A percentile compares a stretch with the other conserved stretches of the same genome.
Evolutionary conservation across 345 rosid genomes (phyloP).

Genomic region (Laguncularia racemosa): DNA sequence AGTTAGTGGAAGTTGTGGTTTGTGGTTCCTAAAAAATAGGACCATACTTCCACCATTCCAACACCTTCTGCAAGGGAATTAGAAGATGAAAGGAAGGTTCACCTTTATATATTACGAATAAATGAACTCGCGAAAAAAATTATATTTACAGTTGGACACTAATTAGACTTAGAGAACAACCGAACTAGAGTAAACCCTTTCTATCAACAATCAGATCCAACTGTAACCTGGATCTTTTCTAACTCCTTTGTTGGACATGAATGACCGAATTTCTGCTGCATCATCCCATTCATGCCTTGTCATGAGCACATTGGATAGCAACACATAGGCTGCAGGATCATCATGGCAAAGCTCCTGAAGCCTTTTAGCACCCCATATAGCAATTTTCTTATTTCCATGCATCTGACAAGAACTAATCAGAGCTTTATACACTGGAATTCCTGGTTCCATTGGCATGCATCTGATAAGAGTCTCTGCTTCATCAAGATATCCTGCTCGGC

Average conservation of each 20-base stretch:
- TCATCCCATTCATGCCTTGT: slow-evolving; percentile 17
- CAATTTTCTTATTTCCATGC: slow-evolving; percentile 31
- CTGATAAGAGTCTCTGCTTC: slow-evolving; percentile 25
- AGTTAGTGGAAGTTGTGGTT: no score
- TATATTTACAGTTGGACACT: no score
- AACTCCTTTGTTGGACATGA: slow-evolving; percentile 24
- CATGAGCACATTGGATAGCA: slow-evolving; percentile 21
- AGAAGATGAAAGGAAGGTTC: no score
- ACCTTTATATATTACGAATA: no score
- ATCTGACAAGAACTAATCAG: slow-evolving; percentile 29
- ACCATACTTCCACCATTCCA: no score
- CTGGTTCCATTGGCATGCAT: slow-evolving; percentile 20
- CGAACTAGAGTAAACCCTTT: not conserved
- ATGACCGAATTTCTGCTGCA: slow-evolving; percentile 16
- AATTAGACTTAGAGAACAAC: no score
- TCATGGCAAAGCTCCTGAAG: slow-evolving; percentile 28
- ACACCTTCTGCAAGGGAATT: no score
- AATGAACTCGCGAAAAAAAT: no score
- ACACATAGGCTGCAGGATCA: slow-evolving; percentile 26
- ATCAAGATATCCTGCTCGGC: slow-evolving; percentile 30
- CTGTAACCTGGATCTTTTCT: slow-evolving; percentile 27
- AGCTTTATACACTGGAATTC: slow-evolving; percentile 25
- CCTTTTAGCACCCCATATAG: slow-evolving; percentile 17
- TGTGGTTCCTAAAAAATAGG: no score
- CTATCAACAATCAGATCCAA: slow-evolving; percentile 18